These are phyloP conservation scores for Lycium barbarum DNA, from an alignment of 257 asterid genomes.

Conservation along the genomic window DNA sequence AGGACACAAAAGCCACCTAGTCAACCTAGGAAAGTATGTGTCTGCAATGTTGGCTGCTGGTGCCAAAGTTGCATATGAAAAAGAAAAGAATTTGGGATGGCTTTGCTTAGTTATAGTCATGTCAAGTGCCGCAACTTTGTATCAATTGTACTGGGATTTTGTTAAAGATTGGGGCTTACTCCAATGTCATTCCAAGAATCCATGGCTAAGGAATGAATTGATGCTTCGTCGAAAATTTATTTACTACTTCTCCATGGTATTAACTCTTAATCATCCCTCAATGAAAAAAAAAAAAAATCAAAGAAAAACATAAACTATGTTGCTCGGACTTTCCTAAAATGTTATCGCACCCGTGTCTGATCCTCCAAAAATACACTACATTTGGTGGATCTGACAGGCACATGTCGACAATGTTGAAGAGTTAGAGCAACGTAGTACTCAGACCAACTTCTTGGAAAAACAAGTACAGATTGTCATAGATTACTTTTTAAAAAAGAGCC, in stretches of 20 bases:
- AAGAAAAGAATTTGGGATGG: slow-evolving; percentile 73
- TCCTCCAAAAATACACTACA: not conserved
- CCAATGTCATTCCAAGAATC: slow-evolving; percentile 80
- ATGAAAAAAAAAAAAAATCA: too few species aligned
- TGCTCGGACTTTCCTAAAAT: not conserved
- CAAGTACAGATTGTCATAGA: too few species aligned
- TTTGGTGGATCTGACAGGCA: not conserved
- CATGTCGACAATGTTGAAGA: not conserved
- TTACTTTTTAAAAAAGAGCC: not conserved
- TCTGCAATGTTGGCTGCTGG: slow-evolving; percentile 98
- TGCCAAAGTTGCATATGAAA: slow-evolving; percentile 91
- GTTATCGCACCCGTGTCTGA: not conserved
- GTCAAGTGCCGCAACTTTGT: slow-evolving; percentile 83
- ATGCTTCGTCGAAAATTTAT: slow-evolving; percentile 67
- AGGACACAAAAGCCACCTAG: slow-evolving; percentile 83
- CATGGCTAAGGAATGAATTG: slow-evolving; percentile 90
- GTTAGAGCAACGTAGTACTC: not conserved
- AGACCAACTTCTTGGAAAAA: too few species aligned
- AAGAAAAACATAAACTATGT: not conserved
- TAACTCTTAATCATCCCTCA: not conserved
- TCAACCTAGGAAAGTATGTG: slow-evolving; percentile 86
- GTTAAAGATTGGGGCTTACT: slow-evolving; percentile 97
- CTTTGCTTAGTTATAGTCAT: slow-evolving; percentile 64
- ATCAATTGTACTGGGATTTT: slow-evolving; percentile 94
- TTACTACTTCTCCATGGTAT: slow-evolving; percentile 89